phyloP scores from a whole-genome alignment of 2,329 filamentous ascomycete genomes.

The Hypoxylon sp. region DNA sequence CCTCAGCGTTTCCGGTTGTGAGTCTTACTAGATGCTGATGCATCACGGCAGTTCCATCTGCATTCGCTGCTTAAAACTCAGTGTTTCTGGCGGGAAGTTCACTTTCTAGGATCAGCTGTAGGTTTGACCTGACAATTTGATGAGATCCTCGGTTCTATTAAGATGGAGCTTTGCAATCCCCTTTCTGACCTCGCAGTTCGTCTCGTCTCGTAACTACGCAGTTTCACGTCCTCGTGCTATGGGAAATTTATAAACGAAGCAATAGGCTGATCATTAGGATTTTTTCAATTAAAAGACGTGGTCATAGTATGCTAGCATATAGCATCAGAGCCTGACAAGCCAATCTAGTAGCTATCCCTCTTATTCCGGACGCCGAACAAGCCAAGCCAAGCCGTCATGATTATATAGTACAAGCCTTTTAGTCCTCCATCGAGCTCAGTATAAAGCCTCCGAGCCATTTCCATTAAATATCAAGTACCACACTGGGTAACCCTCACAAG shows the following conservation, averaged over 20 bases:
- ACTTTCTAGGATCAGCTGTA: not conserved
- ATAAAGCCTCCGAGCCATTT: not conserved
- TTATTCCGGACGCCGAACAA: slow-evolving; percentile 32
- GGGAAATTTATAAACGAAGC: not conserved
- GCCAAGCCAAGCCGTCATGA: slow-evolving; percentile 19
- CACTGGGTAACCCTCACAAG: slow-evolving; percentile 54
- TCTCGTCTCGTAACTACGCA: not conserved
- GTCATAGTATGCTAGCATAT: slow-evolving; percentile 14
- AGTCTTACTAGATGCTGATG: not conserved
- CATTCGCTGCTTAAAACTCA: too few relatives aligned
- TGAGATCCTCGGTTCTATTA: not conserved
- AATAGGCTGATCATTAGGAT: slow-evolving; percentile 13
- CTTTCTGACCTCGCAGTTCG: not conserved
- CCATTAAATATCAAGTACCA: not conserved
- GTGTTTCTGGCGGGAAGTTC: too few relatives aligned
- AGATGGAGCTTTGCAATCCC: not conserved
- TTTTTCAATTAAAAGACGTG: not conserved
- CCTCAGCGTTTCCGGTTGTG: not conserved
- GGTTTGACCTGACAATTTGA: not conserved
- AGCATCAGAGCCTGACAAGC: slow-evolving; percentile 16
- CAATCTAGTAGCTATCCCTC: slow-evolving; percentile 29
- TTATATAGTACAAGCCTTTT: slow-evolving; percentile 27
- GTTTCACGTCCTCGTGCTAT: not conserved
- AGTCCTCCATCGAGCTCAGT: slow-evolving; percentile 1
- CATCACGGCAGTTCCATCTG: not conserved